Percentiles rank a stretch among this genome's conserved stretches.
Evolutionary conservation across 805 yeast species (phyloP).

Genomic region (Clavispora carvajalis): DNA sequence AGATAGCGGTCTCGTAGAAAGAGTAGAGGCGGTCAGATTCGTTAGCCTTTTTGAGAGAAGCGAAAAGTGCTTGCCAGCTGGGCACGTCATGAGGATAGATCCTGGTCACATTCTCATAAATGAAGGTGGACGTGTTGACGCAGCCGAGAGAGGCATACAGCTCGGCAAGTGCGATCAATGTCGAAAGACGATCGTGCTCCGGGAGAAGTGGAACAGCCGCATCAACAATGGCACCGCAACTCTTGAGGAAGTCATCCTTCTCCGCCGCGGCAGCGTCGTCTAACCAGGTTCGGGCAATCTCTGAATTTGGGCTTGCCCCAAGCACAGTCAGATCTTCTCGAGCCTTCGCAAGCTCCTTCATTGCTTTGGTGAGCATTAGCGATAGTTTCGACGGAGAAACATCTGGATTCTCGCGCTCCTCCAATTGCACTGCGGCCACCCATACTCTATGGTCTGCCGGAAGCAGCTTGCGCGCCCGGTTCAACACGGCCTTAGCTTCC

Average conservation of each 20-base stretch:
- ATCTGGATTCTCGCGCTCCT: constrained; percentile 45
- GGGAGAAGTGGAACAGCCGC: constrained; percentile 30
- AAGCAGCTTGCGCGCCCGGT: constrained; percentile 51
- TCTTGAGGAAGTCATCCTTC: constrained; percentile 34
- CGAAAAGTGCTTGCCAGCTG: constrained; percentile 47
- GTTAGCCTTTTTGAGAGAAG: constrained; percentile 21
- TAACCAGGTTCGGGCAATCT: constrained; percentile 61
- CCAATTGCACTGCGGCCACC: constrained; percentile 66
- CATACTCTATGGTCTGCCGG: constrained; percentile 39
- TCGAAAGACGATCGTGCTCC: constrained; percentile 10
- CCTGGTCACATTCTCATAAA: constrained; percentile 42
- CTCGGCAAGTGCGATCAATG: constrained; percentile 28
- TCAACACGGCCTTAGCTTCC: constrained; percentile 52
- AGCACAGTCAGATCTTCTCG: too few relatives aligned
- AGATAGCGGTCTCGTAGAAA: constrained; percentile 51
- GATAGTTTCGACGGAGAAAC: constrained; percentile 41
- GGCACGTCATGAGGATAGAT: constrained; percentile 41
- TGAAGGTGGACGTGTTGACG: constrained; percentile 37
- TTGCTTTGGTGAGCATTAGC: constrained; percentile 46
- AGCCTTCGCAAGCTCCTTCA: constrained; percentile 28
- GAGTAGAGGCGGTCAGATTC: constrained; percentile 14
- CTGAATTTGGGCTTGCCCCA: too few relatives aligned
- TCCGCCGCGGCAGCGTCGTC: constrained; percentile 52
- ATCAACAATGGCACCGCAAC: constrained; percentile 51
- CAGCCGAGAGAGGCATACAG: constrained; percentile 11